Evolutionary conservation across 805 yeast species (phyloP).

Genomic region (Spathaspora boniae): DNA sequence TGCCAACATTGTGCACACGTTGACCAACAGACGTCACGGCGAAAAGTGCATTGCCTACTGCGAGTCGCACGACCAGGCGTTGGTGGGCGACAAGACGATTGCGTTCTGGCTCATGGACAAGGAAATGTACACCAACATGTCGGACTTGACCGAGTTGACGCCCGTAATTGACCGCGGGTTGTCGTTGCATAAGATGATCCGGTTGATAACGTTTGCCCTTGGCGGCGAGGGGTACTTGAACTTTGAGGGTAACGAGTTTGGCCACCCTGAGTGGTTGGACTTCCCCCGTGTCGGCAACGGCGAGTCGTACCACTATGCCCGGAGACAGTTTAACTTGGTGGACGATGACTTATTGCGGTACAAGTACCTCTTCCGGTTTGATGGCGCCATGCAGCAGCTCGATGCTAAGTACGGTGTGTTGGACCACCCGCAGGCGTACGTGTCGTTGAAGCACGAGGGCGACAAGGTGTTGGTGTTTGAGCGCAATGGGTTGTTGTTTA

Average conservation of each 20-base stretch:
- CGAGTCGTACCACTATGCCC: conserved; percentile 88
- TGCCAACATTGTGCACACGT: conserved; percentile 71
- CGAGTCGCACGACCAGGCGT: conserved; percentile 95
- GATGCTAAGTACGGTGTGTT: conserved; percentile 75
- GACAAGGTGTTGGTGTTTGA: conserved; percentile 91
- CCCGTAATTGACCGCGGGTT: conserved; percentile 85
- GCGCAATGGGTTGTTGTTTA: conserved; percentile 77
- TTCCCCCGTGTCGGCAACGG: conserved; percentile 89
- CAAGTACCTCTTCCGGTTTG: conserved; percentile 75
- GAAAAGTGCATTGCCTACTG: conserved; percentile 90
- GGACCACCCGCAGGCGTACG: conserved; percentile 66
- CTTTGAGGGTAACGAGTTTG: conserved; percentile 97
- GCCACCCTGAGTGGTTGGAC: conserved; percentile 99
- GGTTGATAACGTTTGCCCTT: conserved; percentile 81
- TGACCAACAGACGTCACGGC: conserved; percentile 82
- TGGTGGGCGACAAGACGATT: conserved; percentile 93
- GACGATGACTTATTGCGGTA: conserved; percentile 80
- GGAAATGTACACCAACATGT: conserved; percentile 97
- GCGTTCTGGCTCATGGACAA: conserved; percentile 99
- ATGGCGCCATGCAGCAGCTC: conserved; percentile 74
- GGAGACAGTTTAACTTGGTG: conserved; percentile 88
- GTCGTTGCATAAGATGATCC: conserved; percentile 85
- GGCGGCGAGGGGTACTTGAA: conserved; percentile 97
- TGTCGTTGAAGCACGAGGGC: conserved; percentile 81
- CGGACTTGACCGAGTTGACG: conserved; percentile 65